Evolutionary conservation across 73 alveolate species (phyloP).

Genomic region (Tetrahymena elliotti): DNA sequence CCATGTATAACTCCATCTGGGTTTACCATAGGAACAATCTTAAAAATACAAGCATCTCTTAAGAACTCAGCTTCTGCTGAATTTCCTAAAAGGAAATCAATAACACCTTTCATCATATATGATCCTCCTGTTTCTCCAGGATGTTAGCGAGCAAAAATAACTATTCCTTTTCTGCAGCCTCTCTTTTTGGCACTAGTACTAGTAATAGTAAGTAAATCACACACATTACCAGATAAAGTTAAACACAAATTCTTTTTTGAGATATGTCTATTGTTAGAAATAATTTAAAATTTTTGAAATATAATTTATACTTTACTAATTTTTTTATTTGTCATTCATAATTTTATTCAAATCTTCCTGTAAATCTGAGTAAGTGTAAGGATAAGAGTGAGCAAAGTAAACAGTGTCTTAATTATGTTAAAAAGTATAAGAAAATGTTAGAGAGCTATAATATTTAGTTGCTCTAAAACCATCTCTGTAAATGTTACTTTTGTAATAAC

Average conservation of each 20-base stretch:
- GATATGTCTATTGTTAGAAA: background rate
- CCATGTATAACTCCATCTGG: conserved; percentile 81
- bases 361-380: conserved; percentile 87
- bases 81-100: conserved; percentile 67
- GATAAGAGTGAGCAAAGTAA: conserved; percentile 91
- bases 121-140: conserved; percentile 89
- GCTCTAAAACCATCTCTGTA: background rate
- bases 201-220: conserved; percentile 71
- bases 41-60: conserved; percentile 65
- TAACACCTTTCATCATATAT: conserved; percentile 77
- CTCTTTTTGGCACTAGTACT: conserved; percentile 41
- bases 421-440: conserved; percentile 48
- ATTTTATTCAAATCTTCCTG: conserved; percentile 17
- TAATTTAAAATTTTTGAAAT: background rate
- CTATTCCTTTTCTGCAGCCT: conserved; percentile 61
- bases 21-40: conserved; percentile 80
- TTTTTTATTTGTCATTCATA: conserved; percentile 1
- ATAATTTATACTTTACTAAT: background rate
- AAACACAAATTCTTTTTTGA: conserved; percentile 58
- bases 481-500: conserved; percentile 8
- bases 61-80: conserved; percentile 65
- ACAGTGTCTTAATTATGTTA: conserved; percentile 55
- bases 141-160: conserved; percentile 64
- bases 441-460: conserved; percentile 41
- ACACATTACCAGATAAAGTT: conserved; percentile 72